These are phyloP conservation scores for Trichoderma virens DNA, from an alignment of 495 filamentous ascomycete genomes.

Conservation along the genomic window DNA sequence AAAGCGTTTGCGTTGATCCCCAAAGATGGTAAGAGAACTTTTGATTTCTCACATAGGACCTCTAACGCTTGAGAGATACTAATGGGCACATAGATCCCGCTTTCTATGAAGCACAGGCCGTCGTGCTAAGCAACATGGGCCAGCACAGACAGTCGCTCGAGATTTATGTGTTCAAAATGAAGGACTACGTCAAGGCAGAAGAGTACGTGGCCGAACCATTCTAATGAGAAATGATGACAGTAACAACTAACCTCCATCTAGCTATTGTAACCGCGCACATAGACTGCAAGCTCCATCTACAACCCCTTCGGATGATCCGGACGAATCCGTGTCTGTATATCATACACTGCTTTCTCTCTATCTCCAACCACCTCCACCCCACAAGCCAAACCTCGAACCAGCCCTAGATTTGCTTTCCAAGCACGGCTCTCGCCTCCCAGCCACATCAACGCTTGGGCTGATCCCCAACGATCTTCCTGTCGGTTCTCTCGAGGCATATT, in stretches of 20 bases:
- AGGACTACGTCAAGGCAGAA: constrained; percentile 84
- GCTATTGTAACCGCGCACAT: constrained; percentile 85
- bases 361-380: constrained; percentile 68
- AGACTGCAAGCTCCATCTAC: constrained; percentile 44
- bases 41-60: background rate
- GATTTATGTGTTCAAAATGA: constrained; percentile 92
- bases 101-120: constrained; percentile 85
- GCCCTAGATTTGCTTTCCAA: constrained; percentile 81
- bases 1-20: constrained; percentile 69
- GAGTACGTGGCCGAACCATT: constrained; percentile 48
- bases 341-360: constrained; percentile 86
- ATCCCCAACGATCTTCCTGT: constrained; percentile 77
- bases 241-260: constrained; percentile 23
- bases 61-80: background rate
- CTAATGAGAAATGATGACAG: background rate
- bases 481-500: constrained; percentile 78
- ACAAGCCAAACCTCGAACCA: constrained; percentile 65
- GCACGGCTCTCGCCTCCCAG: constrained; percentile 86
- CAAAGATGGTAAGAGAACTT: constrained; percentile 55
- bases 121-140: constrained; percentile 91
- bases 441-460: constrained; percentile 71
- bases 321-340: constrained; percentile 68
- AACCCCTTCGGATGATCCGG: constrained; percentile 35
- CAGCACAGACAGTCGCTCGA: constrained; percentile 89
- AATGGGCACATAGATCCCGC: constrained; percentile 51